A percentile compares a stretch with the other conserved stretches of the same genome.
Evolutionary conservation across 2,329 filamentous ascomycete species (phyloP).

Genomic region (Dothiorella sarmentorum): DNA sequence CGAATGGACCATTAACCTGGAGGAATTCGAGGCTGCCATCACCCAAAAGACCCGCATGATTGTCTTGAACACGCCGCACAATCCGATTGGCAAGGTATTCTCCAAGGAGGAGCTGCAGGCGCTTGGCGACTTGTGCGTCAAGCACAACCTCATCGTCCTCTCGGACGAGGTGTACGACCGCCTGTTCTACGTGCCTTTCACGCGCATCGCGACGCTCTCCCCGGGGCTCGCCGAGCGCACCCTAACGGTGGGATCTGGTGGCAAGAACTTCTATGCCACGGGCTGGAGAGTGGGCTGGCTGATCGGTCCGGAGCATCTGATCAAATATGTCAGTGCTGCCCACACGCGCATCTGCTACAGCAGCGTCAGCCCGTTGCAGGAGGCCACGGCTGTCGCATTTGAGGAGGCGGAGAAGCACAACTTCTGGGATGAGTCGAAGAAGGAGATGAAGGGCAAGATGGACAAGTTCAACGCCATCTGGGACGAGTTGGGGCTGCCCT

Average conservation of each 20-base stretch:
- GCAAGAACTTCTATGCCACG: constrained; percentile 98
- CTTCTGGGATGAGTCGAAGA: constrained; percentile 83
- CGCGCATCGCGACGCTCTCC: constrained; percentile 83
- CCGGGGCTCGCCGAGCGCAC: constrained; percentile 86
- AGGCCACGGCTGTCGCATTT: constrained; percentile 90
- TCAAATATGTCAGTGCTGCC: constrained; percentile 86
- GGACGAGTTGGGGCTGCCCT: constrained; percentile 53
- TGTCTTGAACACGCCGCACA: constrained; percentile 84
- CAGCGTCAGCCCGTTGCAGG: constrained; percentile 87
- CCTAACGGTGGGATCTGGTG: constrained; percentile 89
- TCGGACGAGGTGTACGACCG: constrained; percentile 75
- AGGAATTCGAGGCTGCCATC: constrained; percentile 75
- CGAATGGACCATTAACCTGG: constrained; percentile 85
- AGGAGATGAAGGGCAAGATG: constrained; percentile 88
- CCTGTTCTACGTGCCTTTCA: constrained; percentile 93
- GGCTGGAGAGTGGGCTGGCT: constrained; percentile 97
- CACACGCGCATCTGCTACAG: constrained; percentile 97
- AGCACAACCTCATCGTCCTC: constrained; percentile 90
- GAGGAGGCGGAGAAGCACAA: constrained; percentile 79
- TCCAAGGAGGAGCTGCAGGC: constrained; percentile 75
- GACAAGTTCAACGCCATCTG: constrained; percentile 72
- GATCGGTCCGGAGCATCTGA: constrained; percentile 81
- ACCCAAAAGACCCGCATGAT: constrained; percentile 93
- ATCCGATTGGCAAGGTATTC: constrained; percentile 95
- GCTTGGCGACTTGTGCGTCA: constrained; percentile 85